Evolutionary conservation across 1,139 yeast genomes (phyloP).

Genomic region (Pichia sp.): DNA sequence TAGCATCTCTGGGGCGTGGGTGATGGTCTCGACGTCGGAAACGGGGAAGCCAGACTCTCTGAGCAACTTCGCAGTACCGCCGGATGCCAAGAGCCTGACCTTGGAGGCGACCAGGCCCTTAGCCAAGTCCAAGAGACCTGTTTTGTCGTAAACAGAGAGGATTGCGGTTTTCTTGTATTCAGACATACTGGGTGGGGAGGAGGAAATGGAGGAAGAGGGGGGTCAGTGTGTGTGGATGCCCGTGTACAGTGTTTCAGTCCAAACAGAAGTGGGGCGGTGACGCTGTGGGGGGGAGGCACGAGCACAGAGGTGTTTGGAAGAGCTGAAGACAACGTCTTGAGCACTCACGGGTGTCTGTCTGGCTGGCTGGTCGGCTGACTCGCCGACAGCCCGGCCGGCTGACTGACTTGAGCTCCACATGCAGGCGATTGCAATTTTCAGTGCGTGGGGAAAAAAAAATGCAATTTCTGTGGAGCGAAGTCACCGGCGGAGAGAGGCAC

Average conservation of each 20-base stretch:
- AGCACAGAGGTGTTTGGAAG: not conserved
- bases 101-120: constrained; percentile 86
- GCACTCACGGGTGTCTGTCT: too few relatives aligned
- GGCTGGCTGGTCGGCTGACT: not conserved
- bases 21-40: constrained; percentile 88
- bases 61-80: constrained; percentile 92
- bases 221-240: not conserved
- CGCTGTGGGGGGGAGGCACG: not conserved
- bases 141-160: constrained; percentile 93
- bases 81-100: constrained; percentile 91
- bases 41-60: constrained; percentile 98
- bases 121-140: constrained; percentile 92
- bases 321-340: not conserved
- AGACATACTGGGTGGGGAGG: constrained; percentile 17
- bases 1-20: constrained; percentile 98
- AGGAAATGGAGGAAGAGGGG: not conserved
- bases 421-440: not conserved
- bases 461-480: not conserved
- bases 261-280: not conserved
- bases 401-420: not conserved
- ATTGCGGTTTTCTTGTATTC: constrained; percentile 76
- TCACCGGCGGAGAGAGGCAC: not conserved
- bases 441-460: not conserved
- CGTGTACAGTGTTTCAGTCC: not conserved
- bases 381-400: not conserved